Base-by-base conservation (phyloP, 2,329 filamentous ascomycete genomes). In the Exserohilum rostratum region DNA sequence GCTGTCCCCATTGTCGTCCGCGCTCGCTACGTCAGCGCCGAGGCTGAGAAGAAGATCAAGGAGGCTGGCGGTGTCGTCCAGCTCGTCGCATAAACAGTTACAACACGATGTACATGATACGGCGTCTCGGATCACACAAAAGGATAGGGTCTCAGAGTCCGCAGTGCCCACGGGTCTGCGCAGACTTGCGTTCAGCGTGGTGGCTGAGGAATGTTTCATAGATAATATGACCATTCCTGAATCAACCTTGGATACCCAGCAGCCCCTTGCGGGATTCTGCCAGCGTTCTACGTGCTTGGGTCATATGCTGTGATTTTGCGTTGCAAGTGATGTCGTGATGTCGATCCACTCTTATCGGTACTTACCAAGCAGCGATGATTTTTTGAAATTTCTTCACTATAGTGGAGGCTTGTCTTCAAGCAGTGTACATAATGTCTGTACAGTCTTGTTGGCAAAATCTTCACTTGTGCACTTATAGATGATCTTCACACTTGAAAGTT, bases 11-110 rank as follows among this genome's bases (percentile, higher is more conserved):
- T 99, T 74, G 91, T 99, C 75, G 93, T 99, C 69, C 91, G 91
- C 78, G 93, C 95, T 71, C 86, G 95, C 79, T 98, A 92, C 85
- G 90, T 99, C 82, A 92, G 88, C 86, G 90, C 90, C 79, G 88
- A 96, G 80, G 95, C 95, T 70, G 95, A 99, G 89, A 86, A 91
- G 84, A 99, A 99, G 90, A 97, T 99, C 83, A 96, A 90, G 79
- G 91, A 95, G 81, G 93, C 93, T 75, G 95, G 95, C 80, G 93
- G 93, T 82, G 90, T 96, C 76, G 85, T 96, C 75, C 91, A 97
- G 87, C 86, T 97, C 79, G 91, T 97, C 77, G 93, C 92, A 82
- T 97, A 90, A 85, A 55, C 50, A 57, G 39, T 50, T 53, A 50
- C 50, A 46, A 55, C 50, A 53, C 35, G 55, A 61, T 57, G 57